These are phyloP conservation scores for Proliferodiscus dingleyae DNA, from an alignment of 2,329 filamentous ascomycete species.

Conservation along the genomic window DNA sequence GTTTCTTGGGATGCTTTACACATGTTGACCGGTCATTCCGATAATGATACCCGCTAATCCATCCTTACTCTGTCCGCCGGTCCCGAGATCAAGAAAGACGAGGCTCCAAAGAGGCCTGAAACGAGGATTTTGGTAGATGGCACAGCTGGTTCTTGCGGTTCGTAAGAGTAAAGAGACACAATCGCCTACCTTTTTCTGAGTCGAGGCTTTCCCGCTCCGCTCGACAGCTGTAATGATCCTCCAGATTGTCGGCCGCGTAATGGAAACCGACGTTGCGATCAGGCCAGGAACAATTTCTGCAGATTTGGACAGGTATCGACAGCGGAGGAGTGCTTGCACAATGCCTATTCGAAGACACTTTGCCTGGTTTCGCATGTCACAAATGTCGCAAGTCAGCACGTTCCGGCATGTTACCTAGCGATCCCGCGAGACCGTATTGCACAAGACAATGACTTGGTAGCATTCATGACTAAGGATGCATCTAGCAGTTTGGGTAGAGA, in stretches of 20 bases:
- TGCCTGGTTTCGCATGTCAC: not conserved
- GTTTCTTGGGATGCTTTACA: not conserved
- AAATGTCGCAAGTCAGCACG: slow-evolving; percentile 4
- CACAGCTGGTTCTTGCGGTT: no score
- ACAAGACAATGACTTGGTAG: not conserved
- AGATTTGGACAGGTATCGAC: not conserved
- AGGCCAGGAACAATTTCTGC: not conserved
- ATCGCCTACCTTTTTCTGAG: no score
- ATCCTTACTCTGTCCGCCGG: no score
- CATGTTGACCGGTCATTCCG: no score
- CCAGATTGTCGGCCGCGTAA: not conserved
- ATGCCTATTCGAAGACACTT: not conserved
- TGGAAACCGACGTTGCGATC: not conserved
- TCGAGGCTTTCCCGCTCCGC: not conserved
- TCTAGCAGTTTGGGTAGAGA: not conserved
- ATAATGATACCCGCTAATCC: no score
- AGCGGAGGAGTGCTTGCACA: not conserved
- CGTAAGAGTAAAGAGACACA: no score
- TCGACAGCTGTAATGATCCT: not conserved
- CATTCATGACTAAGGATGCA: no score
- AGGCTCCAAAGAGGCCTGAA: no score
- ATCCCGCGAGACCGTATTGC: not conserved
- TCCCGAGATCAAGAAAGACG: no score
- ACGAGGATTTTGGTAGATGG: no score
- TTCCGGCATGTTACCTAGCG: no score